A percentile compares a stretch with the other conserved stretches of the same genome.
These are phyloP conservation scores for Datura wrightii DNA, from an alignment of 257 asterid species.

Conservation along the genomic window DNA sequence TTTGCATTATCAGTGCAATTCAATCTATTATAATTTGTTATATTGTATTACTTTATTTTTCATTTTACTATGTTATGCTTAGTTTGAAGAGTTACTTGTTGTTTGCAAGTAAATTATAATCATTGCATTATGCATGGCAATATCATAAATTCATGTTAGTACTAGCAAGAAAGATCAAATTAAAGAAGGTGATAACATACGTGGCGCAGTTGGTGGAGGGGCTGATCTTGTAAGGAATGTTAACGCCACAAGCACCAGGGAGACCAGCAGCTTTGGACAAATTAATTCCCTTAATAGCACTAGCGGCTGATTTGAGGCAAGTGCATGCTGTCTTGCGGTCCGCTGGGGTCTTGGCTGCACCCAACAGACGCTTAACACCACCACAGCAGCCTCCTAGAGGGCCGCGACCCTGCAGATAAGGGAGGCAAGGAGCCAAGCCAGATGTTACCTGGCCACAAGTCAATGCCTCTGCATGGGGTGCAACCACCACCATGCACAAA, in stretches of 20 bases:
- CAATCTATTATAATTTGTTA: neutral
- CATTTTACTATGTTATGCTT: too few relatives aligned
- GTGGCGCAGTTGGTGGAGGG: conserved; percentile 36
- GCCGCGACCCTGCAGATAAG: neutral
- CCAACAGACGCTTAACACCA: conserved; percentile 7
- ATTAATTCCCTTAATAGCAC: neutral
- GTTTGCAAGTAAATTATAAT: too few relatives aligned
- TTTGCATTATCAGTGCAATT: neutral
- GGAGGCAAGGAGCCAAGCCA: neutral
- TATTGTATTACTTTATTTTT: too few relatives aligned
- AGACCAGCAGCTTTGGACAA: conserved; percentile 24
- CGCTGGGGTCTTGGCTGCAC: conserved; percentile 2
- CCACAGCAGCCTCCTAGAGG: neutral
- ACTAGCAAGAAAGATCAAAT: neutral
- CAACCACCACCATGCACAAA: conserved; percentile 32
- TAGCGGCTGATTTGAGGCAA: conserved; percentile 32
- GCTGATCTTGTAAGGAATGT: conserved; percentile 37
- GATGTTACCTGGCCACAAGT: neutral
- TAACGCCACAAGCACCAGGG: conserved; percentile 30
- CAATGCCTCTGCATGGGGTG: conserved; percentile 33
- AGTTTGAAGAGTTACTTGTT: too few relatives aligned
- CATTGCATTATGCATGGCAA: too few relatives aligned
- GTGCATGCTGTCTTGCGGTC: conserved; percentile 38
- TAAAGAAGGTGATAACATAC: neutral
- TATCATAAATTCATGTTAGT: too few relatives aligned